phyloP scores from a whole-genome alignment of 306 rosid species.

The Oxytropis ochrocephala region DNA sequence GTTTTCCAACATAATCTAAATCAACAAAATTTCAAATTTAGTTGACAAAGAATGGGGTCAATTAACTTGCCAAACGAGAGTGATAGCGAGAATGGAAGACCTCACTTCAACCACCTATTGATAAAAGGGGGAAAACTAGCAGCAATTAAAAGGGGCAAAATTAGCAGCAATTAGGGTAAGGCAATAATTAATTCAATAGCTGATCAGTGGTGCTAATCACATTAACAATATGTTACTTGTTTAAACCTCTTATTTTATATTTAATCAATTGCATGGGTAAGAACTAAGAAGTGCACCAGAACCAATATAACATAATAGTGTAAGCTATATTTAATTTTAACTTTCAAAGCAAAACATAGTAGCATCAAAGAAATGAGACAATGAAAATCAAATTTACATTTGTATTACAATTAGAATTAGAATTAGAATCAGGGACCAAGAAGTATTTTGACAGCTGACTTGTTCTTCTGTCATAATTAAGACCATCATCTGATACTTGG shows the following conservation, averaged over 20 bases:
- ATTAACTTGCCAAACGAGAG: background rate
- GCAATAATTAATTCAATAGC: background rate
- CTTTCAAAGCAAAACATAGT: background rate
- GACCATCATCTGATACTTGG: background rate
- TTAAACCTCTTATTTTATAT: background rate
- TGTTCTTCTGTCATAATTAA: background rate
- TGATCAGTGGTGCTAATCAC: background rate
- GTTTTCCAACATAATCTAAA: background rate
- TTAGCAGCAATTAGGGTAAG: background rate
- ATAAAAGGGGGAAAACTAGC: background rate
- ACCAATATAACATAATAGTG: background rate
- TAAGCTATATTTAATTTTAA: background rate
- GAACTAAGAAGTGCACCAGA: background rate
- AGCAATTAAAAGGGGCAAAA: background rate
- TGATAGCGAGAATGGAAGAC: conserved; percentile 13
- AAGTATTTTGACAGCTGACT: background rate
- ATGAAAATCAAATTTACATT: conserved; percentile 14
- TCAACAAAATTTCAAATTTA: background rate
- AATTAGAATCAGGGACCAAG: too few species aligned
- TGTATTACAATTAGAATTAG: conserved; percentile 17
- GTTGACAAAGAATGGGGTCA: background rate
- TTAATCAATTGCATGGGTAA: background rate
- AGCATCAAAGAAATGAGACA: background rate
- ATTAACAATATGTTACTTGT: background rate
- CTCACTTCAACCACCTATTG: conserved; percentile 19